phyloP scores from a whole-genome alignment of 1,284 basidiomycete species.

The Cutaneotrichosporon sp. region DNA sequence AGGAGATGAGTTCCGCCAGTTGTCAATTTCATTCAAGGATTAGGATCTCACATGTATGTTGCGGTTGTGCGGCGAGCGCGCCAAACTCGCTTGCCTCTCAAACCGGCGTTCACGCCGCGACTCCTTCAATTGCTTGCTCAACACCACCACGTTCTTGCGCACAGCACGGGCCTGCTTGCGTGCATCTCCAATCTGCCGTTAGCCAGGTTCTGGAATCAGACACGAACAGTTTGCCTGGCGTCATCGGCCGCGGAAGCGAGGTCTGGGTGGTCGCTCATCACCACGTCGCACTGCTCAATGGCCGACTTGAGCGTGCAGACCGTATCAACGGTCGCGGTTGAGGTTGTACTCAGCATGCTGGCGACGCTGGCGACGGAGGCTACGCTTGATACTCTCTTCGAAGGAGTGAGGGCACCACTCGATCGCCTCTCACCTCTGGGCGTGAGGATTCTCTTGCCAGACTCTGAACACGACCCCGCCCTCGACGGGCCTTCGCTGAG shows the following conservation, averaged over 20 bases:
- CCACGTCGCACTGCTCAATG: constrained; percentile 20
- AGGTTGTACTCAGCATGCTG: constrained; percentile 4
- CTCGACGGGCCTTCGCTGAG: neutral
- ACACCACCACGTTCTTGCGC: constrained; percentile 9
- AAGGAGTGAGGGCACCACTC: constrained; percentile 10
- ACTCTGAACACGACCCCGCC: neutral
- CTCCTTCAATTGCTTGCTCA: constrained; percentile 14
- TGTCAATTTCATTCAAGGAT: neutral
- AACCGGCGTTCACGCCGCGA: neutral
- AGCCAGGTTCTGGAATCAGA: neutral
- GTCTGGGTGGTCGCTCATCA: constrained; percentile 25
- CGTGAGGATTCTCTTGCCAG: neutral
- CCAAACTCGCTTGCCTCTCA: constrained; percentile 25
- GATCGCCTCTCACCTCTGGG: constrained; percentile 3
- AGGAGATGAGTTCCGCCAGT: constrained; percentile 6
- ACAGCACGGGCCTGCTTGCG: constrained; percentile 19
- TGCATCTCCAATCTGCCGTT: constrained; percentile 15
- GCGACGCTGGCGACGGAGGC: constrained; percentile 9
- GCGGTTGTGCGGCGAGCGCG: constrained; percentile 52
- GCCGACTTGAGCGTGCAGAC: constrained; percentile 13
- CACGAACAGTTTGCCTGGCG: constrained; percentile 1
- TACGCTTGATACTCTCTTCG: constrained; percentile 17
- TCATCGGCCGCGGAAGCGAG: constrained; percentile 20
- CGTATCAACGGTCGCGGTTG: constrained; percentile 2
- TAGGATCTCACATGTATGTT: constrained; percentile 50